These are phyloP conservation scores for Spiromyces aspiralis DNA, from an alignment of 371 early-diverging fungal species.

Conservation along the genomic window DNA sequence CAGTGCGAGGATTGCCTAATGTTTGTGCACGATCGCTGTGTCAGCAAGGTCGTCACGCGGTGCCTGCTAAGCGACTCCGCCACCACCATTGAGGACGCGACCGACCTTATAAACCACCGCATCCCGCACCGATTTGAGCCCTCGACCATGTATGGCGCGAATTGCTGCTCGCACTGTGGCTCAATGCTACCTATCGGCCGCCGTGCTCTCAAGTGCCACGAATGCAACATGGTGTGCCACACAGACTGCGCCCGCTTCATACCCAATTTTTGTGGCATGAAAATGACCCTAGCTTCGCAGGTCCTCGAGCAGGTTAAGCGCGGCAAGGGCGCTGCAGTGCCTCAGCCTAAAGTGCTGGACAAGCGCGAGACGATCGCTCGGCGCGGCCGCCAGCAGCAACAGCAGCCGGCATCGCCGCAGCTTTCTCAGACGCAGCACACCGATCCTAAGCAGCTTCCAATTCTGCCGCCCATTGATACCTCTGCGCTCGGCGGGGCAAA, in stretches of 20 bases:
- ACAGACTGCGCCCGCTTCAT: slow-evolving; percentile 63
- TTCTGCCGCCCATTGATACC: no score
- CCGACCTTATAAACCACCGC: slow-evolving; percentile 57
- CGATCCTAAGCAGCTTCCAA: no score
- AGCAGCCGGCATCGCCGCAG: no score
- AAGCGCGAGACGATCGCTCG: slow-evolving; percentile 25
- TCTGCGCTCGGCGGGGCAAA: no score
- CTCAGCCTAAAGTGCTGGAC: slow-evolving; percentile 18
- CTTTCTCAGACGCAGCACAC: no score
- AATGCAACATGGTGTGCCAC: slow-evolving; percentile 73
- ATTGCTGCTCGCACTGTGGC: slow-evolving; percentile 98
- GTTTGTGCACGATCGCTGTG: slow-evolving; percentile 87
- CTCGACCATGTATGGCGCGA: slow-evolving; percentile 53
- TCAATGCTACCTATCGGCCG: slow-evolving; percentile 74
- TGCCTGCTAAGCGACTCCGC: slow-evolving; percentile 59
- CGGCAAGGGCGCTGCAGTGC: slow-evolving; percentile 27
- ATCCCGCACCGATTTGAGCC: slow-evolving; percentile 87
- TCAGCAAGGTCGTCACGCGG: slow-evolving; percentile 61
- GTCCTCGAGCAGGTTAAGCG: slow-evolving; percentile 59
- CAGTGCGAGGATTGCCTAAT: slow-evolving; percentile 92
- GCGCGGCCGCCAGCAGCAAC: neutral
- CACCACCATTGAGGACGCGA: slow-evolving; percentile 4
- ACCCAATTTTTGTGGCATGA: slow-evolving; percentile 88
- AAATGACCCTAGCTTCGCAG: slow-evolving; percentile 62
- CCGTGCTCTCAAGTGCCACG: slow-evolving; percentile 46